Conservation (phyloP, 2,329 filamentous ascomycete genomes). For the Xylaria sp. region DNA sequence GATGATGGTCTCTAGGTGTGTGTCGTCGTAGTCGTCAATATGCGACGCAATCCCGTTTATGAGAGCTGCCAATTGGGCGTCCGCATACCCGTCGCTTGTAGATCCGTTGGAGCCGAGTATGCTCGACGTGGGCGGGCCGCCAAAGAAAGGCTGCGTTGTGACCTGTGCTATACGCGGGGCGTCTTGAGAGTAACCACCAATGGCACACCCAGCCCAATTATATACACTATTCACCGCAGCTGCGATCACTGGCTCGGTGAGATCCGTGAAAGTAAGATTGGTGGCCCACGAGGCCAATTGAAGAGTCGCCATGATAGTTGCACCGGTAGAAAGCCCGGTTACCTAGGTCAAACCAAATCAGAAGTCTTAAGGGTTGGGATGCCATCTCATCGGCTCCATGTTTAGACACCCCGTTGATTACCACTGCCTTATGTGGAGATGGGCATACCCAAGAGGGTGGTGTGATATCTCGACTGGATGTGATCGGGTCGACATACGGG, state of each 20-base stretch:
- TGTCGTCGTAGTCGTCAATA: slow-evolving; percentile 63
- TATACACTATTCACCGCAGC: slow-evolving; percentile 56
- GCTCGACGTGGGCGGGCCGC: slow-evolving; percentile 40
- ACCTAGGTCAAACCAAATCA: not conserved
- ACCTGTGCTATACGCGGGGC: slow-evolving; percentile 46
- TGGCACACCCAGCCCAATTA: slow-evolving; percentile 60
- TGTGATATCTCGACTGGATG: slow-evolving; percentile 5
- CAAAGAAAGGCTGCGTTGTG: slow-evolving; percentile 37
- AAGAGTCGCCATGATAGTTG: slow-evolving; percentile 51
- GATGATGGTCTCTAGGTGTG: slow-evolving; percentile 60
- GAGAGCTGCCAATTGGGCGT: slow-evolving; percentile 56
- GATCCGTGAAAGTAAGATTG: slow-evolving; percentile 46
- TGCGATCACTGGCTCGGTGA: slow-evolving; percentile 48
- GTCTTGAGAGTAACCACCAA: slow-evolving; percentile 55
- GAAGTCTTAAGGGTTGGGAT: not conserved
- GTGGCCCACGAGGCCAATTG: slow-evolving; percentile 54
- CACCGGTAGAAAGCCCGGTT: not conserved
- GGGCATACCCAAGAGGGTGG: not conserved
- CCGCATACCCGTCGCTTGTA: slow-evolving; percentile 35
- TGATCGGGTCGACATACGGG: not conserved
- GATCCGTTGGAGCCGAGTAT: slow-evolving; percentile 42
- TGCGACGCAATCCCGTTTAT: slow-evolving; percentile 61
- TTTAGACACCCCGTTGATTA: not conserved
- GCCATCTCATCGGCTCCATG: not conserved
- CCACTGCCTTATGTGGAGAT: not conserved